phyloP scores from a whole-genome alignment of 768 basidiomycete species.

The Amanita muscaria region DNA sequence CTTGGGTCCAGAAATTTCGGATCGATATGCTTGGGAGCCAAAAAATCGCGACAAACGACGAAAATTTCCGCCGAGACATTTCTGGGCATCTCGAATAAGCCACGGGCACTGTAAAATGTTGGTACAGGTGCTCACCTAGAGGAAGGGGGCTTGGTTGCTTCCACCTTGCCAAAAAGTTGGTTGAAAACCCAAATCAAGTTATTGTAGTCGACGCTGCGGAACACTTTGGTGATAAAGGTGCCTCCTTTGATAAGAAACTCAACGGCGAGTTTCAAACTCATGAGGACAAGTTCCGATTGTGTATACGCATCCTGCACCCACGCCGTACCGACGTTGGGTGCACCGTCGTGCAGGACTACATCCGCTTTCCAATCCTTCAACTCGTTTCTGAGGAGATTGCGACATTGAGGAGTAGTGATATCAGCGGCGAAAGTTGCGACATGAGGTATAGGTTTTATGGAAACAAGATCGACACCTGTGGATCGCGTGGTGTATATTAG shows the following conservation, averaged over 20 bases:
- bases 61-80: conserved; percentile 99
- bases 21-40: conserved; percentile 92
- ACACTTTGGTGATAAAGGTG: conserved; percentile 96
- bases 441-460: conserved; percentile 92
- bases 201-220: conserved; percentile 97
- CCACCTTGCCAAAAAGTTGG: conserved; percentile 92
- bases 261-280: conserved; percentile 89
- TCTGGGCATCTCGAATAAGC: conserved; percentile 35
- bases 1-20: conserved; percentile 96
- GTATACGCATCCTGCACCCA: conserved; percentile 99
- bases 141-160: conserved; percentile 97
- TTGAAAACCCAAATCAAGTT: conserved; percentile 98
- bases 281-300: conserved; percentile 93
- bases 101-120: background rate
- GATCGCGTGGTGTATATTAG: too few relatives aligned
- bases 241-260: conserved; percentile 92
- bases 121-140: conserved; percentile 54
- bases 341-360: conserved; percentile 96
- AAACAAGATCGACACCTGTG: conserved; percentile 87
- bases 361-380: conserved; percentile 99
- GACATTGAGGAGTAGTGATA: conserved; percentile 89
- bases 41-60: conserved; percentile 93
- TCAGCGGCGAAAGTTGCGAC: conserved; percentile 89
- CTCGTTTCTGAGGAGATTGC: conserved; percentile 76
- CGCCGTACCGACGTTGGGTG: conserved; percentile 97